Base-by-base conservation (phyloP, 768 basidiomycete species). In the Pulveroboletus frians region DNA sequence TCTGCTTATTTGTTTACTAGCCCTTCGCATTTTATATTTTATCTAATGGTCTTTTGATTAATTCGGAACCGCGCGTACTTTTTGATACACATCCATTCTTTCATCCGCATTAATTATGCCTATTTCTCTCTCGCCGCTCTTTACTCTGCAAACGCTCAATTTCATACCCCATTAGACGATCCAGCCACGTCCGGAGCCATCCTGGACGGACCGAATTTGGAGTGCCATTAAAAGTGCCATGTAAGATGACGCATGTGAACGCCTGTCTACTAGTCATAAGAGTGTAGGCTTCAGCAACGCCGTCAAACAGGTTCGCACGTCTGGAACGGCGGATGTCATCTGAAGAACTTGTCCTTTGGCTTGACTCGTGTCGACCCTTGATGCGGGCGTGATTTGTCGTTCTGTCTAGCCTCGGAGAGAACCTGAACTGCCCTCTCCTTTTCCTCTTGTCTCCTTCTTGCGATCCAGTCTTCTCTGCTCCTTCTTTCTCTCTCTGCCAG, bases 401-500 rank as follows among this genome's bases (percentile, higher is more conserved):
- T n/a, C 39, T 54, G 56, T 43, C 48, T 36, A 37, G 57, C 35
- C 39, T 57, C 59, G 37, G 57, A 47, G 40, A 69, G 53, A 50
- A 70, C 62, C 45, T 73, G 69, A 57, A 73, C 70, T 31, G 63
- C 61, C 45, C 45, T 57, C 51, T 60, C 64, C 49, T 60, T 67
- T 63, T 82, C 77, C 58, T 71, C 73, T 55, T 73, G 56, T 57
- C 69, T 69, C 52, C 56, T 72, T 51, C 68, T 54, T 55, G 63
- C 55, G 41, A 71, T 65, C 51, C 67, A 65, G 43, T 72, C 72
- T 54, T 68, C 69, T 59, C 71, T 74, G 46, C 60, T 58, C 59
- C 67, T 61, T 56, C 78, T 73, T 67, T 84, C 81, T 56, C 71
- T 72, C 58, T 75, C 73, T 49, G 72, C 74, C 52, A 81, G 54